Conservation (phyloP, 2,329 filamentous ascomycete species). For the Fusarium azukiicola region DNA sequence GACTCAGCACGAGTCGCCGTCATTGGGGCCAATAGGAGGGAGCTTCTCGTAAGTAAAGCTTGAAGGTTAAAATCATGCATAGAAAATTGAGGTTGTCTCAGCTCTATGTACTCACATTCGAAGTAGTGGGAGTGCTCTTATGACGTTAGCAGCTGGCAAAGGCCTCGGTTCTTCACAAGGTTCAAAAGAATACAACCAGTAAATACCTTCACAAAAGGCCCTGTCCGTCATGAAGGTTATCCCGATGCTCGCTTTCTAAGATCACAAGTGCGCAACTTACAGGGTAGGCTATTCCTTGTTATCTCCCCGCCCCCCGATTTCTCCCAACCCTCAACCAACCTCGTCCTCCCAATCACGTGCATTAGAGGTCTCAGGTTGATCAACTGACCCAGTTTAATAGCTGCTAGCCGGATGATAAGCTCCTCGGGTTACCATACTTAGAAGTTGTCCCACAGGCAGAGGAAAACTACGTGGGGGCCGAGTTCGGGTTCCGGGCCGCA, state of each 20-base stretch:
- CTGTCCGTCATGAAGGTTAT: not conserved
- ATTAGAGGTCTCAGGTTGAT: constrained; percentile 3
- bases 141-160: not conserved
- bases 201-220: no score
- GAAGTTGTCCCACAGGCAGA: not conserved
- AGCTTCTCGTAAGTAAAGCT: no score
- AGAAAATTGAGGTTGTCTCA: not conserved
- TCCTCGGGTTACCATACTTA: constrained; percentile 11
- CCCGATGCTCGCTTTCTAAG: not conserved
- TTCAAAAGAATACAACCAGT: no score
- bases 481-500: constrained; percentile 21
- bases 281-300: not conserved
- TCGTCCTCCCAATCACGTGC: not conserved
- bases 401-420: constrained; percentile 5
- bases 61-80: not conserved
- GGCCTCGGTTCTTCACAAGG: no score
- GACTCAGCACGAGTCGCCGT: not conserved
- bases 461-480: not conserved
- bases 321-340: not conserved
- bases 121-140: not conserved
- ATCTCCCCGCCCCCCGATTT: not conserved
- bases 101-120: not conserved
- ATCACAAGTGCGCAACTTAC: not conserved
- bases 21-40: not conserved
- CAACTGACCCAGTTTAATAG: constrained; percentile 5